These are phyloP conservation scores for Helianthus tuberosus DNA, from an alignment of 129 eudicot genomes.

Conservation along the genomic window DNA sequence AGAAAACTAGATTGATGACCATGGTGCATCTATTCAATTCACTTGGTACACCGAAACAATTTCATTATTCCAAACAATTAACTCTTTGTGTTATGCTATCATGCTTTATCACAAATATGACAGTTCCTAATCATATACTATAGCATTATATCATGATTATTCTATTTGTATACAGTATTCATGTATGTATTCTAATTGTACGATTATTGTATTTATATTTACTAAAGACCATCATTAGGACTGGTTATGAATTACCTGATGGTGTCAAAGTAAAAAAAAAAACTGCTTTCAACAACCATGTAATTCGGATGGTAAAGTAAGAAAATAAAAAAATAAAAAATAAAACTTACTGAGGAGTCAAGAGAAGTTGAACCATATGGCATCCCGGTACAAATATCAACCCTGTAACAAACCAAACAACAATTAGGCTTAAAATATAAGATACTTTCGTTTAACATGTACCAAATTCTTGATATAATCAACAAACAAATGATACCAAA, in stretches of 20 bases:
- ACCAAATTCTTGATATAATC: neutral
- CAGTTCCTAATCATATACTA: neutral
- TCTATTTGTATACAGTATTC: neutral
- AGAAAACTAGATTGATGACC: neutral
- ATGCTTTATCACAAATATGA: neutral
- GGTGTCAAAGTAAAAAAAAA: neutral
- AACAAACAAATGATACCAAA: constrained; percentile 45
- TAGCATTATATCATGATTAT: neutral
- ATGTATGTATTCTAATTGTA: neutral
- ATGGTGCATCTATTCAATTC: neutral
- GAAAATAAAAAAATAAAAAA: no score
- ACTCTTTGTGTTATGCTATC: neutral
- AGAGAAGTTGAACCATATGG: constrained; percentile 27
- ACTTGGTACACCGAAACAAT: neutral
- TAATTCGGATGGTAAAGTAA: neutral
- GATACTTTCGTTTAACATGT: constrained; percentile 10
- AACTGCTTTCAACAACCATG: no score
- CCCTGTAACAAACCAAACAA: constrained; percentile 32
- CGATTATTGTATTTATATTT: no score
- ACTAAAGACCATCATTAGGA: neutral
- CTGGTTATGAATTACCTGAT: neutral
- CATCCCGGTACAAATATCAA: constrained; percentile 34
- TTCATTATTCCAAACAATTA: neutral
- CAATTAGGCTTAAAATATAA: constrained; percentile 4
- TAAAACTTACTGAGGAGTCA: constrained; percentile 14